A percentile compares a stretch with the other conserved stretches of the same genome.
These are phyloP conservation scores for Alisma plantagoaquatica DNA, from an alignment of 106 monocot genomes.

Conservation along the genomic window DNA sequence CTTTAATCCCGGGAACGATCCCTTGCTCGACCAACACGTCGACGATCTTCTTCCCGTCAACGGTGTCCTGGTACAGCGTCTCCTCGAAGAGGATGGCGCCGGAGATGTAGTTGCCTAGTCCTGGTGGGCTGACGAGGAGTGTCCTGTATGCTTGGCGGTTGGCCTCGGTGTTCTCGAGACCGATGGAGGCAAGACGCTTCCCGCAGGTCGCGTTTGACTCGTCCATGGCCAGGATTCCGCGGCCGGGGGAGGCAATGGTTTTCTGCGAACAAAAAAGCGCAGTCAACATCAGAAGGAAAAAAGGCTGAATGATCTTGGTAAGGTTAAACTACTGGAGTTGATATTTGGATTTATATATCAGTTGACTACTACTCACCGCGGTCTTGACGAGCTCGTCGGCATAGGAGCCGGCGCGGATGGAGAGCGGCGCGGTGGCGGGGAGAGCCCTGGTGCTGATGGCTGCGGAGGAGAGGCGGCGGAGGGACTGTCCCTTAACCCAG, in stretches of 20 bases:
- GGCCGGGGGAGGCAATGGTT: conserved; percentile 79
- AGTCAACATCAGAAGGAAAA: neutral
- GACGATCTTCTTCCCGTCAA: conserved; percentile 78
- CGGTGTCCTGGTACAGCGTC: conserved; percentile 72
- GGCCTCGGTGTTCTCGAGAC: conserved; percentile 91
- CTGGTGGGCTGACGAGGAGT: conserved; percentile 57
- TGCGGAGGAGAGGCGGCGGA: conserved; percentile 22
- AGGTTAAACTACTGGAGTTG: neutral
- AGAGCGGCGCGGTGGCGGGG: neutral
- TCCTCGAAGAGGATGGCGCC: conserved; percentile 90
- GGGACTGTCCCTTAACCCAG: conserved; percentile 28
- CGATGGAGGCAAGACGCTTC: conserved; percentile 75
- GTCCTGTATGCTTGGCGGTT: conserved; percentile 90
- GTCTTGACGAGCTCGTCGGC: conserved; percentile 80
- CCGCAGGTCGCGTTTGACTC: conserved; percentile 90
- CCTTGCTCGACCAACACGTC: conserved; percentile 69
- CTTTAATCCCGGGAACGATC: conserved; percentile 79
- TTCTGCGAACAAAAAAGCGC: conserved; percentile 28
- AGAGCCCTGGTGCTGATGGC: conserved; percentile 16
- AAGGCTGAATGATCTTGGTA: neutral
- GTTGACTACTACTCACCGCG: conserved; percentile 29
- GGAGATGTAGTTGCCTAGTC: conserved; percentile 73
- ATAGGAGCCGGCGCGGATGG: conserved; percentile 43
- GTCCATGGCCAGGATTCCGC: conserved; percentile 84
- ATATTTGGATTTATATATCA: neutral